Percentiles rank a stretch among this genome's conserved stretches.
Evolutionary conservation across 169 alveolate genomes (phyloP).

Genomic region (Perkinsus chesapeaki): DNA sequence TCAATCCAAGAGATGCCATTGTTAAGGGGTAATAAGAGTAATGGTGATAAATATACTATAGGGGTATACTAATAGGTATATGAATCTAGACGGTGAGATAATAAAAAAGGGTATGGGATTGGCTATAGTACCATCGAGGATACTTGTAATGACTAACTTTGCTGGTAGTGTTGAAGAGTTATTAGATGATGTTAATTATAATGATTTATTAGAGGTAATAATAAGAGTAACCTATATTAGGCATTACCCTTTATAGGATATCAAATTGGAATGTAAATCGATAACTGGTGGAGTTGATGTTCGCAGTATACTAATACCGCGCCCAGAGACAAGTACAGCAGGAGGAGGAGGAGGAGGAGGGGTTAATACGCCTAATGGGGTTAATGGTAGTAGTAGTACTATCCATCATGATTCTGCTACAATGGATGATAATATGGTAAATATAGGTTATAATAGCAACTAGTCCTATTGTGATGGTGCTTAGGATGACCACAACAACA

Average conservation of each 20-base stretch:
- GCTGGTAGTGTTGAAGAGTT: neutral
- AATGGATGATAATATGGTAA: neutral
- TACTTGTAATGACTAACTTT: neutral
- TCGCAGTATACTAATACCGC: neutral
- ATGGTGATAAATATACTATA: neutral
- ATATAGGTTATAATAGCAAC: no score
- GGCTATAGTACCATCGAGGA: neutral
- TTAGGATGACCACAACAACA: no score
- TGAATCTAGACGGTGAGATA: neutral
- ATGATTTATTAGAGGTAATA: neutral
- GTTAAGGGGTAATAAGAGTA: neutral
- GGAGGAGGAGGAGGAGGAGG: neutral
- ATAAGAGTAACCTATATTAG: neutral
- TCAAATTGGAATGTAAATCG: neutral
- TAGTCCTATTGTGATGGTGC: no score
- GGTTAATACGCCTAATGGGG: neutral
- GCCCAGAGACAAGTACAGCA: neutral
- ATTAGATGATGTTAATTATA: neutral
- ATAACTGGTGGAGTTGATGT: neutral
- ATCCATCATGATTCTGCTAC: neutral
- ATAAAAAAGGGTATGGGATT: neutral
- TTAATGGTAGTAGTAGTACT: neutral
- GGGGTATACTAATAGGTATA: neutral
- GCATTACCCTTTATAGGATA: neutral
- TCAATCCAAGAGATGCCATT: neutral